phyloP scores from a whole-genome alignment of 768 basidiomycete species.

The Tephrocybe sp. region DNA sequence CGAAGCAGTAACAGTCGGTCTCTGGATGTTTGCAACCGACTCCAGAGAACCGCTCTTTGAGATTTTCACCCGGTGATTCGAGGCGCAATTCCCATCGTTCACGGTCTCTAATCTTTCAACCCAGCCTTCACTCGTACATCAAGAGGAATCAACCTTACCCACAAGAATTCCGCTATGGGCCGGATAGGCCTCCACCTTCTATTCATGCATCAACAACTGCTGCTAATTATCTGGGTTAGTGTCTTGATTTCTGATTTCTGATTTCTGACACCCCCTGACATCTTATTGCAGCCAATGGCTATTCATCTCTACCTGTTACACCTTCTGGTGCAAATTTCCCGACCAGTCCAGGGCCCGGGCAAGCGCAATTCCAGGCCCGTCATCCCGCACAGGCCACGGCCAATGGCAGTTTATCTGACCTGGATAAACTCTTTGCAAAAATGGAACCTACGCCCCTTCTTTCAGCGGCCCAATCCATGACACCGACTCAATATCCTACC shows the following conservation, averaged over 20 bases:
- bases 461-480: slow-evolving; percentile 11
- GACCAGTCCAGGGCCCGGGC: slow-evolving; percentile 1
- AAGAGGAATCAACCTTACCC: slow-evolving; percentile 69
- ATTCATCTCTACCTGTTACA: background rate
- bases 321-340: slow-evolving; percentile 5
- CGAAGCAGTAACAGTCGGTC: slow-evolving; percentile 54
- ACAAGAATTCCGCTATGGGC: slow-evolving; percentile 67
- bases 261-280: too few species aligned
- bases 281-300: slow-evolving; percentile 5
- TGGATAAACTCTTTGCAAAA: slow-evolving; percentile 49
- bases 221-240: slow-evolving; percentile 23
- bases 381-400: slow-evolving; percentile 15
- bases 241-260: too few species aligned
- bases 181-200: slow-evolving; percentile 61
- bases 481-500: slow-evolving; percentile 34
- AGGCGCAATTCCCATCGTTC: slow-evolving; percentile 1
- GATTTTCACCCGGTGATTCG: slow-evolving; percentile 14
- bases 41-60: slow-evolving; percentile 70
- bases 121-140: slow-evolving; percentile 61
- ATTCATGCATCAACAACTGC: slow-evolving; percentile 32
- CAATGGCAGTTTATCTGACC: slow-evolving; percentile 34
- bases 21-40: slow-evolving; percentile 74
- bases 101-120: slow-evolving; percentile 5
- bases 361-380: slow-evolving; percentile 9
- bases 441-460: slow-evolving; percentile 26